Conservation (phyloP, 305 asterid species). For the Rubia tinctorum region DNA sequence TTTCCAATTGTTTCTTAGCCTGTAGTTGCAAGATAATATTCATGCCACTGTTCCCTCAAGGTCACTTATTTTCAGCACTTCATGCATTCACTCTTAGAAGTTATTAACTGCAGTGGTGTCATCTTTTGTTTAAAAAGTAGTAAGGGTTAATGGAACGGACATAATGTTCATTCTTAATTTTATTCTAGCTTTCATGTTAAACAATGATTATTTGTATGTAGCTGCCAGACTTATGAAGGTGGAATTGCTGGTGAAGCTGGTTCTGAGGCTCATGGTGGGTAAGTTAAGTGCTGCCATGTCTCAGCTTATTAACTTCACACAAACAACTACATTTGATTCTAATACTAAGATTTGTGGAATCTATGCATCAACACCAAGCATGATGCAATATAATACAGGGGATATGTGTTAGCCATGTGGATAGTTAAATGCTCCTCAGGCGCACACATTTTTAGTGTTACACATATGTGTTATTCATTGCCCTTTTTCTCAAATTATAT, state of each 20-base stretch:
- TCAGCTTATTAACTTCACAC: background rate
- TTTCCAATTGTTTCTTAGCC: background rate
- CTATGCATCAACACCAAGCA: background rate
- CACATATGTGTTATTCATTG: no score
- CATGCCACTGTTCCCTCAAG: background rate
- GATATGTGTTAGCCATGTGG: background rate
- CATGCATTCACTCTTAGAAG: background rate
- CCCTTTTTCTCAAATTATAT: constrained; percentile 17
- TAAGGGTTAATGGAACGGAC: background rate
- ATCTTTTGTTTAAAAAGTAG: background rate
- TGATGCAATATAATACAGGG: background rate
- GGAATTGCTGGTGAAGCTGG: constrained; percentile 97
- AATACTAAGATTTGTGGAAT: constrained; percentile 1
- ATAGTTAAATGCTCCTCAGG: background rate
- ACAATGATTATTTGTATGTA: constrained; percentile 24
- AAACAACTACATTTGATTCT: background rate
- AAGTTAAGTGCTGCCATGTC: constrained; percentile 29
- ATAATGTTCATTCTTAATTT: background rate
- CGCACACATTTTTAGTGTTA: no score
- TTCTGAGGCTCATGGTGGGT: constrained; percentile 99
- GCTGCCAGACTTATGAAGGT: constrained; percentile 99
- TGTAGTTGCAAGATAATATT: background rate
- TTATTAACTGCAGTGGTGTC: background rate
- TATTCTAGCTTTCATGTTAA: background rate
- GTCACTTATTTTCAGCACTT: background rate